A percentile compares a stretch with the other conserved stretches of the same genome.
phyloP scores from a whole-genome alignment of 2,329 filamentous ascomycete genomes.

The Metarhizium robertsii region DNA sequence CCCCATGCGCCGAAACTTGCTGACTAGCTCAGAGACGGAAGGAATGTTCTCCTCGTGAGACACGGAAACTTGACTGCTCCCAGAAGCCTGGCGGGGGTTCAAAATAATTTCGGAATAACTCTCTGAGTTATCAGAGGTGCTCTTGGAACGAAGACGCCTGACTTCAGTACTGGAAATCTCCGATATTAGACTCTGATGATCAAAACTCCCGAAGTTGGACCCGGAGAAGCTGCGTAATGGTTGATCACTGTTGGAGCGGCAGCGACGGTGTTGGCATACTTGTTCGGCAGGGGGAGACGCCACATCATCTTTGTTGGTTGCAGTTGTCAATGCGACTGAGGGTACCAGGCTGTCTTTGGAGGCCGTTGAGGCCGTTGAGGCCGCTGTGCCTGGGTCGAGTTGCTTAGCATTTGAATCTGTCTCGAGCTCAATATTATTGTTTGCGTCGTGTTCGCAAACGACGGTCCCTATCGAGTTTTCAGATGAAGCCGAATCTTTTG shows the following conservation, averaged over 20 bases:
- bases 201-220: background rate
- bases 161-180: background rate
- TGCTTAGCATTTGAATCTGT: background rate
- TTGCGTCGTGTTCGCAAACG: background rate
- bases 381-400: background rate
- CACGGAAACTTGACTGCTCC: background rate
- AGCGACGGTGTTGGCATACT: background rate
- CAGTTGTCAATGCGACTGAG: background rate
- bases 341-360: background rate
- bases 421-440: background rate
- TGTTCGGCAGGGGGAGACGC: background rate
- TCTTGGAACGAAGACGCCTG: slow-evolving; percentile 3
- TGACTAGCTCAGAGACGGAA: slow-evolving; percentile 17
- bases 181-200: background rate
- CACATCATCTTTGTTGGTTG: background rate
- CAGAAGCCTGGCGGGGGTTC: background rate
- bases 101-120: background rate
- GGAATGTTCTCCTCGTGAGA: slow-evolving; percentile 6
- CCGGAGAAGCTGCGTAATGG: background rate
- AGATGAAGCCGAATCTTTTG: background rate
- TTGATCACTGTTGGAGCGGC: slow-evolving; percentile 6
- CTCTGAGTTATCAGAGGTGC: slow-evolving; percentile 1
- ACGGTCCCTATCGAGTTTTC: background rate
- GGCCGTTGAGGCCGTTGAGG: too few relatives aligned
- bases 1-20: slow-evolving; percentile 14